Base-by-base conservation (phyloP, 768 basidiomycete species). In the Leccinum uliginosum region DNA sequence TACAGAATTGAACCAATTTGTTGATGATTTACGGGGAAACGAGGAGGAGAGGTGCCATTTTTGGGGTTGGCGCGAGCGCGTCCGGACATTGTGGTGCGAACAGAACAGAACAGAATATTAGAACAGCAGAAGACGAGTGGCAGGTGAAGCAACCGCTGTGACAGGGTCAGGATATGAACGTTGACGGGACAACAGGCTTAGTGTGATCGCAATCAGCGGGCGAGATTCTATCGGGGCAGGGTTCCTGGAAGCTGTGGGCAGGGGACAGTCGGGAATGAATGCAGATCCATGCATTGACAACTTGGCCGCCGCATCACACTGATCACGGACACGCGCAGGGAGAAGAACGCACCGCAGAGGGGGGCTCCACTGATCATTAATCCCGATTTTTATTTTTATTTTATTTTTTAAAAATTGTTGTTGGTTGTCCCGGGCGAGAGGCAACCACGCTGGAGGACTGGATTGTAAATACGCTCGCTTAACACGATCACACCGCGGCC, bases 31-130 rank as follows among this genome's bases (percentile, higher is more conserved):
- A 64, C 60, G 56, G 65, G 60, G 9, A 21, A 19, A 27, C 58
- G 66, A 68, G 71, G 65, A 68, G 69, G 64, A 69, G 74, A 64
- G 59, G 66, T 65, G 59, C 71, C 70, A 52, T 69, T 67, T 69
- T 66, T 60, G 66, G 15, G 46, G 15, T 48, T 27, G 48, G 29
- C 48, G 19, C 50, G 23, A 51, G 50, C 53, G 57, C 38, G 53
- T 65, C 66, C 73, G 76, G 77, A 72, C 67, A 74, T 75, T 77
- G 75, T 63, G 71, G 73, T 74, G 74, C 73, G 77, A 76, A 75
- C 64, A 64, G 64, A 67, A 66, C 58, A 69, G 71, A 65, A 48
- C 51, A 54, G 50, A 44, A 50, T 40, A 10, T 10, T 23, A 44
- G 77, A 76, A 75, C 64, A 40, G n/a, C 38, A 40, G 38, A 40